Evolutionary conservation across 83 land plant species (phyloP), one percentile per base, ranked within the genome.

Genomic region (Thuja plicata): DNA sequence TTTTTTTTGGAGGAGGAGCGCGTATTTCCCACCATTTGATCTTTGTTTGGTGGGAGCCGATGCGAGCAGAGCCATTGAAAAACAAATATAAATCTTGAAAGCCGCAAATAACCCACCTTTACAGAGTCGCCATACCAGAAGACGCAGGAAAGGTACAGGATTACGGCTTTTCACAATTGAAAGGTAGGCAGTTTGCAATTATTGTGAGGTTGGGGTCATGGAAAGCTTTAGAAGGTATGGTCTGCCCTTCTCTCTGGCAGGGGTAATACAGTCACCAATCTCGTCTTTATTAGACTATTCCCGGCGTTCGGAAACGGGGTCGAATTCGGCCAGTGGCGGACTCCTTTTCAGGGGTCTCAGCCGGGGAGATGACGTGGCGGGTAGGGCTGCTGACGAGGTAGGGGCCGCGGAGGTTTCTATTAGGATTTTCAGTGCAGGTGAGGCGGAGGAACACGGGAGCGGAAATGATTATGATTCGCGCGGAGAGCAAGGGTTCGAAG

Each of bases 361-460:
- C 38, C 13, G 40, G 79, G 79, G 37, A 11, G 38, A 76, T 76
- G 79, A 76, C 79, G 79, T 76, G 79, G 40, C 38, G 17, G 79
- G 40, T 5, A 76, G 79, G 79, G 38, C 37, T 76, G 40, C 17
- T 32, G 79, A 76, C 19, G 79, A 34, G 3, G 79, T 3, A 76
- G 79, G 79, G 38, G 79, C 79, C 1, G 79, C 79, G 38, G 79
- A 76, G 38, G 79, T 76, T 2, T 76, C 79, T 3, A 76, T 76
- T 35, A 76, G 79, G 40, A 76, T 76, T 76, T 76, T 76, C 17
- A 84, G 30, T 48, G 57, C 50, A 84, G 92, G 24, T 43, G 92
- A 79, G 90, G 38, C 40, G 70, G 81, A 52, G 46, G 70, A 74
- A 35, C 38, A 32, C 15, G 79, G 3, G 79, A 35, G 10, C 1